These are phyloP conservation scores for Gaultheria prostrata DNA, from an alignment of 148 eudicot genomes.

Conservation along the genomic window DNA sequence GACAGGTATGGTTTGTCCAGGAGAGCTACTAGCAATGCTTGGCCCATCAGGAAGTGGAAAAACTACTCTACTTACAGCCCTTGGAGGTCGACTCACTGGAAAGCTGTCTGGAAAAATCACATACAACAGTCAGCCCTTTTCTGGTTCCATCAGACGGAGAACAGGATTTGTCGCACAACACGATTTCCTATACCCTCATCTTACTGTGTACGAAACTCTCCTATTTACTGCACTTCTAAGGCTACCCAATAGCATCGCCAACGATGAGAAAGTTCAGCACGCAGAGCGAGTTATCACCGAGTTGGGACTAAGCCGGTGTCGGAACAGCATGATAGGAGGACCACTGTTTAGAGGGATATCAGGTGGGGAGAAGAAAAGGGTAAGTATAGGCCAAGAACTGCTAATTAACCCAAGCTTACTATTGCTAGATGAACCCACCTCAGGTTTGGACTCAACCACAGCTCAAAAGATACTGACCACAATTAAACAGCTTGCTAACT, in stretches of 20 bases:
- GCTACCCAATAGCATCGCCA: conserved; percentile 59
- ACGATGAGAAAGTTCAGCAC: conserved; percentile 49
- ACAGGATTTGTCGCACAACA: conserved; percentile 88
- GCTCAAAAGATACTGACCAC: conserved; percentile 71
- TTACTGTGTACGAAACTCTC: conserved; percentile 81
- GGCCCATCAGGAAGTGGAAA: conserved; percentile 99
- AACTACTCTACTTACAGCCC: conserved; percentile 89
- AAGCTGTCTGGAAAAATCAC: conserved; percentile 71
- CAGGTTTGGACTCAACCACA: conserved; percentile 94
- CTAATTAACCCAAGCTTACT: conserved; percentile 81
- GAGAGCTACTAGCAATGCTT: conserved; percentile 91
- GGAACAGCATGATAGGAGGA: conserved; percentile 87
- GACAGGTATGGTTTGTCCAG: conserved; percentile 78
- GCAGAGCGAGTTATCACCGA: conserved; percentile 66
- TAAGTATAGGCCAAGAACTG: conserved; percentile 97
- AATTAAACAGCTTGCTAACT: conserved; percentile 66
- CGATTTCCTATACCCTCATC: conserved; percentile 81
- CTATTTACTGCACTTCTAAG: conserved; percentile 85
- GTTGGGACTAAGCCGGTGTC: conserved; percentile 58
- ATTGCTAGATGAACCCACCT: conserved; percentile 94
- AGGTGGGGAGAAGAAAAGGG: conserved; percentile 93
- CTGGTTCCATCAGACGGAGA: conserved; percentile 60
- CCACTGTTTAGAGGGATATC: conserved; percentile 87
- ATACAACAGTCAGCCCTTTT: conserved; percentile 70
- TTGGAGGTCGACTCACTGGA: conserved; percentile 75